These are phyloP conservation scores for Vicia villosa DNA, from an alignment of 306 rosid genomes.

Conservation along the genomic window DNA sequence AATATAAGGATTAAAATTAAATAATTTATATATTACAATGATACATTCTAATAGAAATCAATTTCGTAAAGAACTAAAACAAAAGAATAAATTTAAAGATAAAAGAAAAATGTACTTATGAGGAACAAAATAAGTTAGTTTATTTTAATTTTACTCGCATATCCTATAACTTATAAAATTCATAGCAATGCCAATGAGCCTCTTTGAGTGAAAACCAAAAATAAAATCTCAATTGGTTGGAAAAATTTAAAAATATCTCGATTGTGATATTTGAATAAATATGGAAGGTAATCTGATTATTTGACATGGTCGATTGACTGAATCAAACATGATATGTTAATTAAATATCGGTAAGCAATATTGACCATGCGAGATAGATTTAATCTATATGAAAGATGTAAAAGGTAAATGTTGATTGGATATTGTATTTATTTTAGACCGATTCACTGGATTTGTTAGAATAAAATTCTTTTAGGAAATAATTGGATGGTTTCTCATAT, in stretches of 20 bases:
- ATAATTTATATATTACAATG: no score
- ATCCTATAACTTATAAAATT: no score
- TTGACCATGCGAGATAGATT: constrained; percentile 1
- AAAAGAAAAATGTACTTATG: no score
- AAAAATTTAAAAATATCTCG: not conserved
- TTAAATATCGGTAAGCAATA: not conserved
- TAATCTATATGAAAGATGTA: not conserved
- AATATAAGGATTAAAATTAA: no score
- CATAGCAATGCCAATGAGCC: no score
- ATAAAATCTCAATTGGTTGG: no score
- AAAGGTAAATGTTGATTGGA: not conserved
- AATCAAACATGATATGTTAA: not conserved
- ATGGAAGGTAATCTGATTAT: not conserved
- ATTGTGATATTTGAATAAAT: not conserved
- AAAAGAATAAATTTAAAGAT: no score
- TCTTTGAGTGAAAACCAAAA: no score
- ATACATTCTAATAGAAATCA: no score
- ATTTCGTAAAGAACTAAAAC: no score
- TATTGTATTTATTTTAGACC: not conserved
- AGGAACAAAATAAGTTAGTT: no score
- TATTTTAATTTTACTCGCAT: no score
- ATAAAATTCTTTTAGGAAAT: not conserved
- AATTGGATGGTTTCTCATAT: not conserved
- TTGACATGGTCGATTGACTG: not conserved
- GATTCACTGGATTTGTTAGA: not conserved